Evolutionary conservation across 345 rosid species (phyloP).

Genomic region (Syzygium grande): DNA sequence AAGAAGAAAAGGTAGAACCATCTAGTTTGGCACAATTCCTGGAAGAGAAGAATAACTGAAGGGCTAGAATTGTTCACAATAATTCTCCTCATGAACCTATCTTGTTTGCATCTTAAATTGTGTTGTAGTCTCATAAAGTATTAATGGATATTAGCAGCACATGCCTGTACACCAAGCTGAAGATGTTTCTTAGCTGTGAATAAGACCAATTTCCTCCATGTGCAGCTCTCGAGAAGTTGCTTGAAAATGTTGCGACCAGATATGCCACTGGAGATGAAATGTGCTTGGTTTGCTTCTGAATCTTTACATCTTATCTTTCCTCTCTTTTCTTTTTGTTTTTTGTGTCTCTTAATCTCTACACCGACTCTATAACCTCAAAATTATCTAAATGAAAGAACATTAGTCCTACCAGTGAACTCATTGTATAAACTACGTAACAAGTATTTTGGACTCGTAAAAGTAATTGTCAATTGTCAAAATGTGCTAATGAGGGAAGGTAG

Average conservation of each 20-base stretch:
- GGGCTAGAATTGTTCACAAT: neutral
- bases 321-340: neutral
- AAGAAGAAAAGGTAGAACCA: neutral
- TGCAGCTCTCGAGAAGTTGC: conserved; percentile 47
- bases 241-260: conserved; percentile 20
- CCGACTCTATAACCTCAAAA: neutral
- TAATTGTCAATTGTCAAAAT: neutral
- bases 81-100: neutral
- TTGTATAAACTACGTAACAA: neutral
- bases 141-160: neutral
- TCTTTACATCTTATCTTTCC: neutral
- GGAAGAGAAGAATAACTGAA: neutral
- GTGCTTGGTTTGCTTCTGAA: conserved; percentile 23
- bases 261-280: conserved; percentile 49
- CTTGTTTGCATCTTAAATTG: neutral
- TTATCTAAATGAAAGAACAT: neutral
- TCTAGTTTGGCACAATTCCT: neutral
- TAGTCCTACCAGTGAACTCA: neutral
- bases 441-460: neutral
- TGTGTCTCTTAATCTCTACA: neutral
- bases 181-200: neutral
- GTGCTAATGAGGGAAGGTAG: neutral
- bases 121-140: neutral
- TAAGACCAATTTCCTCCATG: neutral
- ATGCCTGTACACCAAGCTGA: neutral